Evolutionary conservation across 768 basidiomycete species (phyloP), one percentile per base, ranked within the genome.

Genomic region (Hemileccinum impolitum): DNA sequence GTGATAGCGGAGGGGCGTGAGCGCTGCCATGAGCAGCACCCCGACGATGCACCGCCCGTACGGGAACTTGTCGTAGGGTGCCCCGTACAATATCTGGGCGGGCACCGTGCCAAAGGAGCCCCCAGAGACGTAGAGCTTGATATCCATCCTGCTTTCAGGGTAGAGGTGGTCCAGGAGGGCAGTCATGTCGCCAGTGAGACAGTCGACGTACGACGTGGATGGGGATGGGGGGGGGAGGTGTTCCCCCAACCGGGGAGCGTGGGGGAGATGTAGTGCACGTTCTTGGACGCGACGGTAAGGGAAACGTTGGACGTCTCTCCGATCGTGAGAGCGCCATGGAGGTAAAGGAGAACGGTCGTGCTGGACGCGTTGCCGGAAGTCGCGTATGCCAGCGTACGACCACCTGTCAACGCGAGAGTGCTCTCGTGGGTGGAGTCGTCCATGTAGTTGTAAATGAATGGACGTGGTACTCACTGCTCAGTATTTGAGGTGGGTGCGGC

Each of bases 201-300:
- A 68, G 19, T 70, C 62, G 42, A 73, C 59, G 56, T 76, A 82
- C 2, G 72, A 56, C 0, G 61, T 48, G 8, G 62, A 49, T 8
- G 66, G 51, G 4, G 59, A 60, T 6, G 72, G 60, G 72, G 60
- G 1, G 76, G 72, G 0, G 79, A 77, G 6, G 81, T 75, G 39
- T 70, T 70, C 3, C 81, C 81, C 80, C 81, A 82, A 2, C 79
- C 81, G 18, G 79, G 76, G 28, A 83, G 74, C 10, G 81, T 77
- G 3, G 80, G 80, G 11, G 74, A 69, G 35, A 83, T 58, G 43
- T 66, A 66, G 56, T 78, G 80, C 4, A 77, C 61, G 38, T 71
- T 57, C 53, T 70, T 75, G 14, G 73, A 67, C 10, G 67, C 30
- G 48, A 79, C 56, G 25, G 63, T 55, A 13, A 60, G 67, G 3